These are phyloP conservation scores for Pseudopyricularia cyperi DNA, from an alignment of 2,329 filamentous ascomycete species.

Conservation along the genomic window DNA sequence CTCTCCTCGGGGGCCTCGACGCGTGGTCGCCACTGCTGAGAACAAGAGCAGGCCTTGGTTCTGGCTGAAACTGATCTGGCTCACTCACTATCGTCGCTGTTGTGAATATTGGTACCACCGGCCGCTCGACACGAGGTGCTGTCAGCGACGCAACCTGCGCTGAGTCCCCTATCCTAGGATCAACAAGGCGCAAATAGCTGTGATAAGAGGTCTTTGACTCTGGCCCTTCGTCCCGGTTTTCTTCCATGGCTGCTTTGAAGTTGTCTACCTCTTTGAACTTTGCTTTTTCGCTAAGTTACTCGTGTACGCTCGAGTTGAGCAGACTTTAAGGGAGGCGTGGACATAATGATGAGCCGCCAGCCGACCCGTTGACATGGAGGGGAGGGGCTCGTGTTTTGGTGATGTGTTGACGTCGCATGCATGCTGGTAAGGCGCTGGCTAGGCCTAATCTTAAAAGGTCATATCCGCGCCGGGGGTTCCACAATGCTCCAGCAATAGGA, in stretches of 20 bases:
- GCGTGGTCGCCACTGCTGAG: neutral
- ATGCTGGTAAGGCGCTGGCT: no score
- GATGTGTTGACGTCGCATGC: no score
- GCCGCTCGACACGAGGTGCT: neutral
- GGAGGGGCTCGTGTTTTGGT: no score
- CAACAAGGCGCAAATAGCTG: neutral
- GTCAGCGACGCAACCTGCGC: neutral
- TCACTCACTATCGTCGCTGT: neutral
- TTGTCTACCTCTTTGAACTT: neutral
- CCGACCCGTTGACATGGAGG: no score
- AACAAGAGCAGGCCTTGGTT: neutral
- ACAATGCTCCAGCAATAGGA: neutral
- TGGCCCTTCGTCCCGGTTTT: neutral
- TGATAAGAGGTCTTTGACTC: neutral
- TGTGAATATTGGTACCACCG: neutral
- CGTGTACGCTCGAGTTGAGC: neutral
- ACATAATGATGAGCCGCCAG: neutral
- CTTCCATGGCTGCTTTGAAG: neutral
- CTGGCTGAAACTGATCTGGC: neutral
- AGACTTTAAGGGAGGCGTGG: neutral
- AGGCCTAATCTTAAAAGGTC: no score
- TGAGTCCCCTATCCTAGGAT: neutral
- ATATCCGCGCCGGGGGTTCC: no score
- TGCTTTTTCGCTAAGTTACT: neutral
- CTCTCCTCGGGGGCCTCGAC: neutral